These are phyloP conservation scores for Mycena haematopus DNA, from an alignment of 768 basidiomycete genomes.

Conservation along the genomic window DNA sequence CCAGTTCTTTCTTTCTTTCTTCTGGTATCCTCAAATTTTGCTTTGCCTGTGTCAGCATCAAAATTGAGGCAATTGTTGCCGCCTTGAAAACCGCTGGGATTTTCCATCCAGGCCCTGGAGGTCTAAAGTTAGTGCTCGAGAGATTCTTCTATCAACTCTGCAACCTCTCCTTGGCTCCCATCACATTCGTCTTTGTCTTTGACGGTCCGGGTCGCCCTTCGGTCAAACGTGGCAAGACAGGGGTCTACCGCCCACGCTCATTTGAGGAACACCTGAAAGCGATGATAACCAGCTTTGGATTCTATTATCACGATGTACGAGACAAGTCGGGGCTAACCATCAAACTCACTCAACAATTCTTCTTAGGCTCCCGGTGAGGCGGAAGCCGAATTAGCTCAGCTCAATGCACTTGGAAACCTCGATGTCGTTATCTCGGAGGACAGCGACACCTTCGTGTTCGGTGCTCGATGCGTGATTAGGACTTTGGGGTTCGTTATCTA, in stretches of 20 bases:
- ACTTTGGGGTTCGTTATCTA: too few species aligned
- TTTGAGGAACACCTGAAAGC: not conserved
- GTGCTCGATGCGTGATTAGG: too few species aligned
- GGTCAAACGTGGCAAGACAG: constrained; percentile 10
- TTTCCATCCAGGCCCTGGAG: not conserved
- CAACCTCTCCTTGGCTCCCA: not conserved
- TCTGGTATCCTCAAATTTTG: too few species aligned
- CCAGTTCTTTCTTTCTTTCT: too few species aligned
- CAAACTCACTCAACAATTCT: not conserved
- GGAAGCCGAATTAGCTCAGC: too few species aligned
- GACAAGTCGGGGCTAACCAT: too few species aligned
- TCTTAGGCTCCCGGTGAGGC: too few species aligned
- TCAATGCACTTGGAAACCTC: too few species aligned
- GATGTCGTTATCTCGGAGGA: too few species aligned
- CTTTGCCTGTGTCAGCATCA: not conserved
- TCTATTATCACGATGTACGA: not conserved
- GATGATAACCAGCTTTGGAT: constrained; percentile 6
- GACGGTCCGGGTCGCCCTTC: too few species aligned
- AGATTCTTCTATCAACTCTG: constrained; percentile 3
- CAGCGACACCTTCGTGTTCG: too few species aligned
- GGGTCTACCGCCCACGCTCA: not conserved
- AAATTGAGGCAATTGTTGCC: not conserved
- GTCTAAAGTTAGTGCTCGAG: not conserved
- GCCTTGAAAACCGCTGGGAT: not conserved
- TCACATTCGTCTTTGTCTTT: constrained; percentile 7